Percentiles rank a stretch among this genome's conserved stretches.
Evolutionary conservation across 164 flowering plant species (phyloP).

Genomic region (Chloranthus sessilifolius): DNA sequence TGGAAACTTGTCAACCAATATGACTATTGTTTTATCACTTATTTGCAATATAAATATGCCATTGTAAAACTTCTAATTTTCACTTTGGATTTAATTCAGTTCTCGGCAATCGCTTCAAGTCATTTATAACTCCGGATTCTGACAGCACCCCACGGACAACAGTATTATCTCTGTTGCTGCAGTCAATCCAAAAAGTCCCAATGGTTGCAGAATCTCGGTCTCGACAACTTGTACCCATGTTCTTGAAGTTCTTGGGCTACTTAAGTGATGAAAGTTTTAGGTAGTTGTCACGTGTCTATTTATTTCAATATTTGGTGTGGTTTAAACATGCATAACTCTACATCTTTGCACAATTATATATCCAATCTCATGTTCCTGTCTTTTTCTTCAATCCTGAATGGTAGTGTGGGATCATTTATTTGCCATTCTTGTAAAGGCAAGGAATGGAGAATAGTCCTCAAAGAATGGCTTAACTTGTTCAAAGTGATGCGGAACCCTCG

Average conservation of each 20-base stretch:
- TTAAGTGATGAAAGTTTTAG: slow-evolving; percentile 29
- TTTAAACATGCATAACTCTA: neutral
- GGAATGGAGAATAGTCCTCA: slow-evolving; percentile 74
- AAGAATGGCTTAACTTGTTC: slow-evolving; percentile 82
- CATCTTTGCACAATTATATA: neutral
- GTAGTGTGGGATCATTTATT: slow-evolving; percentile 53
- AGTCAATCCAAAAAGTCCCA: slow-evolving; percentile 60
- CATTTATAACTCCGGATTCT: slow-evolving; percentile 29
- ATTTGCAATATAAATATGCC: too few species aligned
- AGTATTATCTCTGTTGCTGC: slow-evolving; percentile 63
- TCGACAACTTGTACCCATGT: slow-evolving; percentile 55
- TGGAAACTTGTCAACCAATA: too few species aligned
- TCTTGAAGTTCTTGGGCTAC: slow-evolving; percentile 79
- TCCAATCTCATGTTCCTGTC: neutral
- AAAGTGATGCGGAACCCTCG: slow-evolving; percentile 57
- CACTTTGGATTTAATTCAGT: too few species aligned
- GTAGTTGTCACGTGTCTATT: slow-evolving; percentile 22
- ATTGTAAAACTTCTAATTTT: too few species aligned
- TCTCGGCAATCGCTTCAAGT: slow-evolving; percentile 40
- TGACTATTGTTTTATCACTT: too few species aligned
- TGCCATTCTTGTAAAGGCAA: slow-evolving; percentile 48
- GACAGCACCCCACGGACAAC: slow-evolving; percentile 55
- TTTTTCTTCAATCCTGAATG: slow-evolving; percentile 7
- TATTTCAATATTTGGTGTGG: neutral
- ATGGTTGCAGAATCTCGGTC: slow-evolving; percentile 53